phyloP scores from a whole-genome alignment of 371 early-diverging fungal genomes.

The Rhizomucor pusillus region DNA sequence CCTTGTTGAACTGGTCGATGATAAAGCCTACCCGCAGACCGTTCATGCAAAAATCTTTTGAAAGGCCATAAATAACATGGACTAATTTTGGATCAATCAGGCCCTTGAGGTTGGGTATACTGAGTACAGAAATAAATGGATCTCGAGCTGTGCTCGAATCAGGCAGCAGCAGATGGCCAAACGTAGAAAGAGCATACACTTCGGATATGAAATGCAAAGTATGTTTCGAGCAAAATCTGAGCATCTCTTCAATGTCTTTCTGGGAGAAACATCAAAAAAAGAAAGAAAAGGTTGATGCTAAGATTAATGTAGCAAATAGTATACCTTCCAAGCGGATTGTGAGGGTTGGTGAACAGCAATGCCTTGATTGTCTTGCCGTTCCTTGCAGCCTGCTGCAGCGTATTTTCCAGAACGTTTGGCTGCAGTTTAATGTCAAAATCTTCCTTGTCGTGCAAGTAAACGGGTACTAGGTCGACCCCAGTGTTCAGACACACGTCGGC shows the following conservation, averaged over 20 bases:
- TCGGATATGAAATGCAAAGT: slow-evolving; percentile 74
- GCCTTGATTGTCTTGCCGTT: slow-evolving; percentile 47
- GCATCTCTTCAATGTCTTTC: slow-evolving; percentile 49
- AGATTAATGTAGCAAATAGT: slow-evolving; percentile 1
- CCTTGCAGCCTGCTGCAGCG: slow-evolving; percentile 26
- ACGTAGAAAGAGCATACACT: slow-evolving; percentile 77
- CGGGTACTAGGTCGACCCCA: slow-evolving; percentile 46
- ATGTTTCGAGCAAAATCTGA: slow-evolving; percentile 60
- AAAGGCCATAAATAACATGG: slow-evolving; percentile 75
- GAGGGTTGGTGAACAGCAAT: slow-evolving; percentile 67
- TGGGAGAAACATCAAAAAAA: slow-evolving; percentile 55
- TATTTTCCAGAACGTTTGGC: slow-evolving; percentile 35
- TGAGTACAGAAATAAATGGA: slow-evolving; percentile 60
- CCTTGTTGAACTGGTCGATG: slow-evolving; percentile 61
- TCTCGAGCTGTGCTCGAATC: not conserved
- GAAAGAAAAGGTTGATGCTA: too few species aligned
- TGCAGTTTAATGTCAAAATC: slow-evolving; percentile 21
- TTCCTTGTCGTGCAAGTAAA: slow-evolving; percentile 23
- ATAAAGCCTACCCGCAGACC: slow-evolving; percentile 68
- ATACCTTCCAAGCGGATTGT: slow-evolving; percentile 63
- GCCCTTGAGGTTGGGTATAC: slow-evolving; percentile 47
- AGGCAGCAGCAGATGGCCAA: slow-evolving; percentile 29
- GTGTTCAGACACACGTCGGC: slow-evolving; percentile 55
- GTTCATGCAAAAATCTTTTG: slow-evolving; percentile 76
- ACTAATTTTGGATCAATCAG: slow-evolving; percentile 62